Evolutionary conservation across 805 yeast species (phyloP), one percentile per base, ranked within the genome.

Genomic region (Torulaspora maleeae): DNA sequence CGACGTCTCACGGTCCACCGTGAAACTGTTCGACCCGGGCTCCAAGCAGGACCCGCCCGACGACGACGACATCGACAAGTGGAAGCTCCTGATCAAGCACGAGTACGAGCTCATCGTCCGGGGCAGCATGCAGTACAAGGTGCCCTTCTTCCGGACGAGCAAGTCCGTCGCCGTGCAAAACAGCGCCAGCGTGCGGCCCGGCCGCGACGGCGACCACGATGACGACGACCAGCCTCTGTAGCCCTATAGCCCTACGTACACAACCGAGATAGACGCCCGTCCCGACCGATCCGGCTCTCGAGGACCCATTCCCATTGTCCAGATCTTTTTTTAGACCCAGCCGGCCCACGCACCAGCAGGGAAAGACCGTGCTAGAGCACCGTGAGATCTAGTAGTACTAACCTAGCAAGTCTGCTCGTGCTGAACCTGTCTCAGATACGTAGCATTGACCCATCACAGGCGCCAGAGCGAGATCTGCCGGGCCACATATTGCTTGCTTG

Each of bases 101-200:
- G 95, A 95, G 10, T 91, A 90, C 63, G 96, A 88, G 49, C 69
- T 91, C 53, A 84, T 88, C 16, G 73, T 91, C 3, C 72, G 95
- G 40, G 98, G 98, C 1, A 80, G 82, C 17, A 73, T 91, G 60
- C 80, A 78, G 57, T 91, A 91, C 64, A 78, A 76, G 40, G 70
- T 89, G 43, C 93, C 95, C 1, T 71, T 90, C 51, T 70, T 75
- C 27, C 66, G 66, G 28, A 70, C 74, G 7, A 72, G 71, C 38
- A 75, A 77, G 56, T 75, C 84, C 0, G 75, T 83, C 3, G 78
- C 81, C 2, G 79, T 86, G 8, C 81, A 80, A 48, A 79, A 79
- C 54, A 70, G 76, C 6, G 73, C 77, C 3, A 66, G 68, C 28
- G 75, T 85, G 9, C 44, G 41, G 22, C 48, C 48, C 7, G 48